phyloP scores from a whole-genome alignment of 306 rosid species.

The Delonix regia region DNA sequence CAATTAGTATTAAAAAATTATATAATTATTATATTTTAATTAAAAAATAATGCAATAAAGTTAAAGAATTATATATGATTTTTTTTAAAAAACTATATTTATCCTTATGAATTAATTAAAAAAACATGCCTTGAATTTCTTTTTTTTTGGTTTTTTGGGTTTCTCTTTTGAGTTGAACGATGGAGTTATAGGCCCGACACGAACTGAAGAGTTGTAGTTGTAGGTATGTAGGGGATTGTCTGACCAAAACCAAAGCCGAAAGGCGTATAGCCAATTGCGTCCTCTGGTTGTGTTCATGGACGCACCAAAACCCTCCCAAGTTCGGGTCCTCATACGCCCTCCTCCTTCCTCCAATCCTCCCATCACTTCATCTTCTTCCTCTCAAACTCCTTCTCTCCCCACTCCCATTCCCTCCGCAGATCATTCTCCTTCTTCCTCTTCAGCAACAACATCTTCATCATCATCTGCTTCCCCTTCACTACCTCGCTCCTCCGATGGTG shows the following conservation, averaged over 20 bases:
- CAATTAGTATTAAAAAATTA: too few species aligned
- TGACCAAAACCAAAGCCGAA: background rate
- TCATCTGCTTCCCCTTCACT: slow-evolving; percentile 26
- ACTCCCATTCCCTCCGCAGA: slow-evolving; percentile 40
- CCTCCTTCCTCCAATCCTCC: slow-evolving; percentile 44
- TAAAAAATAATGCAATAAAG: too few species aligned
- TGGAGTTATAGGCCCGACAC: background rate
- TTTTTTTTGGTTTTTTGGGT: background rate
- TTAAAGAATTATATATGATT: too few species aligned
- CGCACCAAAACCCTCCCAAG: slow-evolving; percentile 53
- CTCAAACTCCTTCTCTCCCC: slow-evolving; percentile 35
- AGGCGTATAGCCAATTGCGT: background rate
- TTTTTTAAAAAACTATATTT: too few species aligned
- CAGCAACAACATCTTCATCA: background rate
- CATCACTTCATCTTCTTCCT: slow-evolving; percentile 36
- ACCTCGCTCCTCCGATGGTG: slow-evolving; percentile 60
- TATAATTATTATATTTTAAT: too few species aligned
- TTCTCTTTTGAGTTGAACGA: background rate
- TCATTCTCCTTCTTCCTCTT: slow-evolving; percentile 32
- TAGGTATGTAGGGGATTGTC: background rate
- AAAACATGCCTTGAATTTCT: too few species aligned
- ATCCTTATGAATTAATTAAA: too few species aligned
- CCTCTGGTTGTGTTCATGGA: slow-evolving; percentile 41
- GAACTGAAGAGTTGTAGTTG: background rate
- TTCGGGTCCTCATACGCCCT: slow-evolving; percentile 78